Conservation (phyloP, 73 alveolate species). For the Paramecium tetraurelia region DNA sequence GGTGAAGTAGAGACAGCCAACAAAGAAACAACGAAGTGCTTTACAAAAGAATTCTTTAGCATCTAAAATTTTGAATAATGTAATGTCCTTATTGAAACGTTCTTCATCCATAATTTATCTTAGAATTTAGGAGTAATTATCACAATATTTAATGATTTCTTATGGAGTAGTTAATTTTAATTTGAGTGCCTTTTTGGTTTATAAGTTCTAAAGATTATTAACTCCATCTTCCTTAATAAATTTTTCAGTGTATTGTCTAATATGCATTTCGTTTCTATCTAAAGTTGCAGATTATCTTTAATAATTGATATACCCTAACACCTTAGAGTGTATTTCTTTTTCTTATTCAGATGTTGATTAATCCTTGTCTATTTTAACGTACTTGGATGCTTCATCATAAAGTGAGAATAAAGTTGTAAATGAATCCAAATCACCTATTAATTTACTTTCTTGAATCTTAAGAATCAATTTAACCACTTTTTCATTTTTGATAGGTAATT, state of each 20-base stretch:
- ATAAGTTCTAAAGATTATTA: constrained; percentile 43
- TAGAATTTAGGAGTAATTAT: constrained; percentile 37
- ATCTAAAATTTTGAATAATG: constrained; percentile 50
- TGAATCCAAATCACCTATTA: constrained; percentile 48
- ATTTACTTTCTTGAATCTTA: constrained; percentile 25
- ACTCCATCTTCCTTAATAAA: constrained; percentile 59
- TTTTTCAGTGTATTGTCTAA: neutral
- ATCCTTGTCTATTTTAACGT: constrained; percentile 35
- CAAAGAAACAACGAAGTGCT: constrained; percentile 50
- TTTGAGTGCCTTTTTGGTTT: constrained; percentile 58
- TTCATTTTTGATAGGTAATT: constrained; percentile 56
- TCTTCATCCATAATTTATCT: constrained; percentile 59
- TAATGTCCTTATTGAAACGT: constrained; percentile 43
- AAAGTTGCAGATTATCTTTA: constrained; percentile 23
- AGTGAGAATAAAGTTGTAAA: neutral
- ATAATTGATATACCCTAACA: constrained; percentile 24
- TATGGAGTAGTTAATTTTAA: constrained; percentile 56
- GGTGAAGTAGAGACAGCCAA: constrained; percentile 40
- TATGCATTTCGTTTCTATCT: constrained; percentile 55
- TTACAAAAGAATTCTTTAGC: constrained; percentile 58
- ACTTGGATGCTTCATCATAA: constrained; percentile 55
- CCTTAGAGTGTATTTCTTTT: constrained; percentile 40
- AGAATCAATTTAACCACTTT: constrained; percentile 31
- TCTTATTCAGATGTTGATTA: constrained; percentile 46
- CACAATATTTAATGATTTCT: constrained; percentile 63